A percentile compares a stretch with the other conserved stretches of the same genome.
Conservation (phyloP, 768 basidiomycete species). For the Boletus bicolor region DNA sequence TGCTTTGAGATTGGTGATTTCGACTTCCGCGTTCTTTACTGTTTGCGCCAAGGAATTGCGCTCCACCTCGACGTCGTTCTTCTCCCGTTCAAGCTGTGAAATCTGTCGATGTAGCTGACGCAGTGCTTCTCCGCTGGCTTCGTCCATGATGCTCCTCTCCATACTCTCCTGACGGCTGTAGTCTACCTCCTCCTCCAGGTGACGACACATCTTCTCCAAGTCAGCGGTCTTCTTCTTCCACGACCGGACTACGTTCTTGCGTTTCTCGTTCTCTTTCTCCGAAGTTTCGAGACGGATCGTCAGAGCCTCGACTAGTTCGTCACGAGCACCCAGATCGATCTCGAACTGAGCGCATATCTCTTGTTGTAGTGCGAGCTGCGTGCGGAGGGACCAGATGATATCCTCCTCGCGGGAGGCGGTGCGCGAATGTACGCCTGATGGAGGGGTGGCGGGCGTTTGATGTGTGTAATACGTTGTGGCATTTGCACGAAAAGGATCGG, state of each 20-base stretch:
- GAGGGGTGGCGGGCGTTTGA: constrained; percentile 66
- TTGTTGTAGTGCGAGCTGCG: constrained; percentile 69
- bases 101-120: constrained; percentile 80
- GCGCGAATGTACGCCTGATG: constrained; percentile 48
- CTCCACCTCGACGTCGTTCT: constrained; percentile 45
- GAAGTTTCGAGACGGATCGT: constrained; percentile 48
- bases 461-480: constrained; percentile 78
- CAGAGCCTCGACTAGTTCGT: constrained; percentile 66
- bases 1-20: constrained; percentile 63
- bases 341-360: constrained; percentile 78
- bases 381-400: constrained; percentile 68
- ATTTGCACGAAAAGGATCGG: constrained; percentile 72
- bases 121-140: constrained; percentile 75
- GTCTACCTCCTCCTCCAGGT: constrained; percentile 86
- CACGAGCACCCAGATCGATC: constrained; percentile 67
- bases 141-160: constrained; percentile 80
- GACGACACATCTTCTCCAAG: constrained; percentile 62
- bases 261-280: constrained; percentile 64
- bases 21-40: constrained; percentile 48
- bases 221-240: constrained; percentile 81
- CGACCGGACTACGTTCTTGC: constrained; percentile 47
- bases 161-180: constrained; percentile 76
- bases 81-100: constrained; percentile 68
- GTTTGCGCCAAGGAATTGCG: constrained; percentile 36
- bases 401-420: constrained; percentile 70